A percentile compares a stretch with the other conserved stretches of the same genome.
phyloP scores from a whole-genome alignment of 2,329 filamentous ascomycete species.

The Periglandula ipomoeae region DNA sequence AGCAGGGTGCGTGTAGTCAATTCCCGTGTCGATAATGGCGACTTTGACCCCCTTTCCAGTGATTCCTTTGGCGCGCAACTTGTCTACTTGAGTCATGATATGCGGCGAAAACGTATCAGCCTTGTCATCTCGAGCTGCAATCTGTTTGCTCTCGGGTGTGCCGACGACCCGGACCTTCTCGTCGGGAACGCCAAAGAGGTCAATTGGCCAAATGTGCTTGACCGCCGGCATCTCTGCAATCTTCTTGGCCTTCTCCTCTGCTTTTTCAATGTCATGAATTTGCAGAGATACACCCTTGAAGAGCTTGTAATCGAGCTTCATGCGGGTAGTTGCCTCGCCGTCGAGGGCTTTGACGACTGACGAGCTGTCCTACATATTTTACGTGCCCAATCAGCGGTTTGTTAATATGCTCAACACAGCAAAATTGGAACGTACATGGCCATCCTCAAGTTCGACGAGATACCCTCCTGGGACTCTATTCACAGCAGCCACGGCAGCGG shows the following conservation, averaged over 20 bases:
- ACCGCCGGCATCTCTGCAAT: constrained; percentile 34
- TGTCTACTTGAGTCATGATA: constrained; percentile 47
- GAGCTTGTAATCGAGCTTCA: constrained; percentile 39
- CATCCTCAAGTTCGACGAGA: constrained; percentile 44
- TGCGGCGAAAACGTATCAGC: constrained; percentile 38
- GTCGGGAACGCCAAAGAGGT: constrained; percentile 32
- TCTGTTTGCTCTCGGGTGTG: constrained; percentile 15
- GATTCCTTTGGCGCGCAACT: constrained; percentile 37
- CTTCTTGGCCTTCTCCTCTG: constrained; percentile 32
- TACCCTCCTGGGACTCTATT: constrained; percentile 35
- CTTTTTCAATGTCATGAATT: constrained; percentile 35
- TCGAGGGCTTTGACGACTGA: constrained; percentile 3
- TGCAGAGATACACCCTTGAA: constrained; percentile 47
- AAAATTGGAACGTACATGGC: constrained; percentile 29
- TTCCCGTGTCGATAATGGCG: constrained; percentile 45
- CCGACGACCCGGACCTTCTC: constrained; percentile 34
- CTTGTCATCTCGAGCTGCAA: constrained; percentile 6
- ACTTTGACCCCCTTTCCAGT: constrained; percentile 44
- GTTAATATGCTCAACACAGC: too few relatives aligned
- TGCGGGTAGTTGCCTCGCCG: constrained; percentile 28
- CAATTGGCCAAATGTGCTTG: constrained; percentile 40
- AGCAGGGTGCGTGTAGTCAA: constrained; percentile 55
- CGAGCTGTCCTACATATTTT: constrained; percentile 2
- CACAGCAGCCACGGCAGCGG: constrained; percentile 20
- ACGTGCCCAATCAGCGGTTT: not conserved